Base-by-base conservation (phyloP, 2,329 filamentous ascomycete genomes). In the Alternaria triticimaculans region DNA sequence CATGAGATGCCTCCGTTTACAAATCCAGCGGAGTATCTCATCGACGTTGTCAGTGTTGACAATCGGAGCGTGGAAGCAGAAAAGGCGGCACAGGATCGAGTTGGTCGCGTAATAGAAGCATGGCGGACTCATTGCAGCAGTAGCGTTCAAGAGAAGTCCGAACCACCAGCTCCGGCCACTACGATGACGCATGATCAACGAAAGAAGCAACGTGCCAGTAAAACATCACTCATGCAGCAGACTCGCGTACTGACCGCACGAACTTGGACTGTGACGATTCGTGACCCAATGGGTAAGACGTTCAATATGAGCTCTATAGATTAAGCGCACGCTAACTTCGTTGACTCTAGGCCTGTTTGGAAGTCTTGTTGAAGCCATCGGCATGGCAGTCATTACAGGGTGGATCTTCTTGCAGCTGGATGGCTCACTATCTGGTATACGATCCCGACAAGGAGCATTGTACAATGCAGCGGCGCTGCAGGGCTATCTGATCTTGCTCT, bases 11-110 rank as follows among this genome's bases (percentile, higher is more conserved):
- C 90, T 0, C 82, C 88, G 0, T 93, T 93, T 70, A 90, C 92
- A 49, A 94, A 94, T 69, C 92, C 92, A 0, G 92, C 92, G 2
- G 92, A 94, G 68, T 91, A 90, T 72, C 78, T 93, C 54, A 90
- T 94, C 59, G 92, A 94, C 68, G 83, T 92, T 30, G 89, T 91
- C 2, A 91, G 92, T 6, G 83, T 93, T 11, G 92, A 94, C 72
- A 92, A 89, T 70, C 86, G 92, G 6, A 89, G 87, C 0, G 84
- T 87, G 0, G 89, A 92, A 68, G 81, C 90, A 5, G 92, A 94
- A 72, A 80, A 81, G 14, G 83, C 84, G 37, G 91, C 88, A 0
- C 83, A 83, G 14, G 80, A 82, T 1, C 84, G 91, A 9, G 89
- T 94, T 1, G 81, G 88, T n/a, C 75, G 78, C 9, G 81, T 94